phyloP scores from a whole-genome alignment of 495 filamentous ascomycete genomes.

The Aspergillus homomorphus region DNA sequence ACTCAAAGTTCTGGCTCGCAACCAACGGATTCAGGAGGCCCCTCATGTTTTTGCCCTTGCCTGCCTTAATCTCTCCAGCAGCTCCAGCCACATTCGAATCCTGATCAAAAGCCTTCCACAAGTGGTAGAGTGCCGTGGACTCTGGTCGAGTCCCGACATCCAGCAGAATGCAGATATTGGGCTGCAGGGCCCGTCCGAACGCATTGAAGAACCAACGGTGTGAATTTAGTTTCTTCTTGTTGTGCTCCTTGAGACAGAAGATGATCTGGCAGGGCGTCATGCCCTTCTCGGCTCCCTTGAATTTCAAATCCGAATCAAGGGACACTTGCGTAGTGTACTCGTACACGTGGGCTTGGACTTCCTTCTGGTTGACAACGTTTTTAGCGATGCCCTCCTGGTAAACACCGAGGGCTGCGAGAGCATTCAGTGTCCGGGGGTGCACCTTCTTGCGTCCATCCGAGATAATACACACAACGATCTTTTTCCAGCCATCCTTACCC shows the following conservation, averaged over 20 bases:
- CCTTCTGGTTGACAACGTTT: constrained; percentile 90
- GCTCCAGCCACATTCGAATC: constrained; percentile 96
- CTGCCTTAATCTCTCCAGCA: constrained; percentile 95
- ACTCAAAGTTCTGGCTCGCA: constrained; percentile 97
- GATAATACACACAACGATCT: constrained; percentile 97
- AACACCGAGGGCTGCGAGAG: constrained; percentile 95
- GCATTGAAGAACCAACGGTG: constrained; percentile 99
- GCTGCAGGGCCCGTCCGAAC: constrained; percentile 86
- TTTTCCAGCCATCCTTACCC: constrained; percentile 98
- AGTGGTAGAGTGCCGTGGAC: constrained; percentile 83
- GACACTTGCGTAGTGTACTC: constrained; percentile 99
- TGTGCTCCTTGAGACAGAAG: constrained; percentile 98
- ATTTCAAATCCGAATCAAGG: constrained; percentile 89
- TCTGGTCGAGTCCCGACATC: constrained; percentile 94
- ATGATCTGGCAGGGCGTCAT: constrained; percentile 99
- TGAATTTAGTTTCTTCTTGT: constrained; percentile 95
- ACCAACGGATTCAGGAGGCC: constrained; percentile 92
- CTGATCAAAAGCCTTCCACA: constrained; percentile 98
- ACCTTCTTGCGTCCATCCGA: constrained; percentile 92
- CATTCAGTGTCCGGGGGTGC: constrained; percentile 89
- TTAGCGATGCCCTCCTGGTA: constrained; percentile 99
- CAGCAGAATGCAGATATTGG: constrained; percentile 93
- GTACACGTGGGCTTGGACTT: constrained; percentile 87
- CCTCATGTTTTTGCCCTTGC: constrained; percentile 78
- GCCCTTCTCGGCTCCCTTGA: constrained; percentile 98